Base-by-base conservation (phyloP, 2,329 filamentous ascomycete species). In the Cordyceps cateniannulata region DNA sequence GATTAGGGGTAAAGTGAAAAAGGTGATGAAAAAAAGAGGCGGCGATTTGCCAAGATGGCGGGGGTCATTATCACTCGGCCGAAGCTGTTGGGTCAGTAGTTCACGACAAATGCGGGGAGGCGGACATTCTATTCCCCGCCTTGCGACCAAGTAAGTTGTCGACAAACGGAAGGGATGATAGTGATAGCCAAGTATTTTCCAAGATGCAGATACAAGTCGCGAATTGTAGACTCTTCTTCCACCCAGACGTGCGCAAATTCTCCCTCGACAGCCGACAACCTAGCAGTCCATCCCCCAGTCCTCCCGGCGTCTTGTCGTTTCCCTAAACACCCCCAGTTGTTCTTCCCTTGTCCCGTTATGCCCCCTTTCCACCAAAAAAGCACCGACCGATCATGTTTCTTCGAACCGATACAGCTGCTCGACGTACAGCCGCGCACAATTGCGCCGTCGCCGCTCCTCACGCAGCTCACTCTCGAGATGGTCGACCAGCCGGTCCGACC, bases 401-500 rank as follows among this genome's bases (percentile, higher is more conserved):
- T 61, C 59, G 20, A 61, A 61, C 24, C 59, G 59, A 47, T 61
- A 61, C 35, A 61, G 27, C 7, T 61, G 59, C 52, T 61, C 59
- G 25, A 61, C 29, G 25, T 35, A 57, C 12, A 61, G 40, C 20
- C 49, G 29, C 18, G 45, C 42, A 27, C 38, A 58, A 32, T 49
- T 9, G 8, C 45, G 29, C 24, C 55, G 32, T 9, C 55, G 29
- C 2, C 45, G 32, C 45, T 10, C 29, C 29, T 58, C 55, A 6
- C 45, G 45, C 29, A 27, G 22, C 45, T 20, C 16, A 10, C 45
- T 35, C 45, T 51, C 52, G 9, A 20, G 4, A 29, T 22, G 52
- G 10, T 51, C 47, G 8, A 29, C 32, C 32, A 8, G 32, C 10
- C 29, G 16, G 29, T 48, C 42, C 27, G 55, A 22, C 44, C 9